Evolutionary conservation across 2,329 filamentous ascomycete species (phyloP).

Genomic region (Exophiala spinifera): DNA sequence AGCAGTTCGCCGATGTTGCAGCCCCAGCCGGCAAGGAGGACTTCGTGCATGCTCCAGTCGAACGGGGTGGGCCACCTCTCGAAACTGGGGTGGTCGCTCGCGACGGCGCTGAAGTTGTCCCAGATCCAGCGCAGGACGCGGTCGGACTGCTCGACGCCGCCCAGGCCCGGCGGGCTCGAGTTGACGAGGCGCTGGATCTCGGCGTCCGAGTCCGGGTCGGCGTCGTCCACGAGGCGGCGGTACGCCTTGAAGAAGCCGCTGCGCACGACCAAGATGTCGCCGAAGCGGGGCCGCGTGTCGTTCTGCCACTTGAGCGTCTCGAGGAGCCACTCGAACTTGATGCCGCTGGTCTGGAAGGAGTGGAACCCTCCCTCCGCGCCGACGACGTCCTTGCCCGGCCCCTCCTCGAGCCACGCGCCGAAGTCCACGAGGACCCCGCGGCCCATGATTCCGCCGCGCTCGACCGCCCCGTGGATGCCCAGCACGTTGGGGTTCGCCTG

Average conservation of each 20-base stretch:
- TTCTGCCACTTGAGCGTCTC: slow-evolving; percentile 26
- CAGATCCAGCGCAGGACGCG: slow-evolving; percentile 36
- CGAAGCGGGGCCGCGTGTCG: slow-evolving; percentile 27
- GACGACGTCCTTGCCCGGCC: slow-evolving; percentile 27
- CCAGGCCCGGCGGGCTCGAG: slow-evolving; percentile 20
- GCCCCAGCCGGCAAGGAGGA: slow-evolving; percentile 33
- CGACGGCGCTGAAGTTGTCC: slow-evolving; percentile 37
- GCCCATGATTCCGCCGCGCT: slow-evolving; percentile 43
- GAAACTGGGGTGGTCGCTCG: slow-evolving; percentile 36
- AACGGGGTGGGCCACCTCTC: slow-evolving; percentile 29
- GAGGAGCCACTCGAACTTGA: slow-evolving; percentile 29
- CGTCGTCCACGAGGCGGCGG: slow-evolving; percentile 15
- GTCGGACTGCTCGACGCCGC: slow-evolving; percentile 37
- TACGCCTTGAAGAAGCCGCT: slow-evolving; percentile 32
- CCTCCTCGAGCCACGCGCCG: slow-evolving; percentile 39
- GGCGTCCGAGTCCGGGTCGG: slow-evolving; percentile 20
- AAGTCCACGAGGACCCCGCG: slow-evolving; percentile 51
- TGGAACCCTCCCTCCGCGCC: slow-evolving; percentile 11
- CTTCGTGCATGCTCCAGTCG: slow-evolving; percentile 31
- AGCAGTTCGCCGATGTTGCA: slow-evolving; percentile 33
- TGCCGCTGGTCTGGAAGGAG: slow-evolving; percentile 39
- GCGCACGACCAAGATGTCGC: slow-evolving; percentile 33
- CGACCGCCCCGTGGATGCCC: slow-evolving; percentile 34
- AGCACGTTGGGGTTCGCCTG: slow-evolving; percentile 23
- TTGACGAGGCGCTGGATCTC: slow-evolving; percentile 22